Evolutionary conservation across 192 early-diverging fungal species (phyloP).

Genomic region (Martensiomyces pterosporus): DNA sequence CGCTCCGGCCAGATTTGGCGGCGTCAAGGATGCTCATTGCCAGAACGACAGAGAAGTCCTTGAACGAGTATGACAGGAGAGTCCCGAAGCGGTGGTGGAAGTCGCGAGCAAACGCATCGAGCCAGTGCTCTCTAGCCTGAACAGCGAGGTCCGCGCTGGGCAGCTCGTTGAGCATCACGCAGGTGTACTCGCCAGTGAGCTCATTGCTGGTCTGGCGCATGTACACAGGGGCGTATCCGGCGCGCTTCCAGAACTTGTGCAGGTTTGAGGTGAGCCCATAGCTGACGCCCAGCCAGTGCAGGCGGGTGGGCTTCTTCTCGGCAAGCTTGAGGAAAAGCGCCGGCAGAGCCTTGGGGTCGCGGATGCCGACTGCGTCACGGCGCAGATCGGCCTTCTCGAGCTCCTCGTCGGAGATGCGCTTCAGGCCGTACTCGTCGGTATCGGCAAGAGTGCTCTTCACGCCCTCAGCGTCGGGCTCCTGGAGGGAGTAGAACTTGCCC

Average conservation of each 20-base stretch:
- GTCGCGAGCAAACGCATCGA: constrained; percentile 84
- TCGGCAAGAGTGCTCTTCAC: constrained; percentile 50
- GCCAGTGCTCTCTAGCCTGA: constrained; percentile 62
- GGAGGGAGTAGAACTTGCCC: constrained; percentile 67
- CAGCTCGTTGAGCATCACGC: constrained; percentile 90
- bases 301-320: constrained; percentile 70
- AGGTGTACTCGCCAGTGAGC: constrained; percentile 96
- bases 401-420: constrained; percentile 56
- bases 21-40: constrained; percentile 84
- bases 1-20: constrained; percentile 47
- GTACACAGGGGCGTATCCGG: constrained; percentile 89
- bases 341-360: constrained; percentile 89
- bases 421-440: constrained; percentile 50
- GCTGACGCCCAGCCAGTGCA: constrained; percentile 96
- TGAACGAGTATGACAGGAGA: constrained; percentile 85
- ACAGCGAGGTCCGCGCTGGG: constrained; percentile 49
- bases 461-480: constrained; percentile 52
- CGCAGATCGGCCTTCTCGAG: constrained; percentile 54
- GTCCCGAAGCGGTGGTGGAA: constrained; percentile 88
- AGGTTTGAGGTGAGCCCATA: constrained; percentile 85
- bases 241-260: constrained; percentile 96
- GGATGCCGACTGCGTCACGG: constrained; percentile 75
- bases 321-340: constrained; percentile 81
- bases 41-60: constrained; percentile 71
- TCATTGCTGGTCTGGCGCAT: constrained; percentile 96